These are phyloP conservation scores for Pseudozyma sp. DNA, from an alignment of 1,284 basidiomycete species.

Conservation along the genomic window DNA sequence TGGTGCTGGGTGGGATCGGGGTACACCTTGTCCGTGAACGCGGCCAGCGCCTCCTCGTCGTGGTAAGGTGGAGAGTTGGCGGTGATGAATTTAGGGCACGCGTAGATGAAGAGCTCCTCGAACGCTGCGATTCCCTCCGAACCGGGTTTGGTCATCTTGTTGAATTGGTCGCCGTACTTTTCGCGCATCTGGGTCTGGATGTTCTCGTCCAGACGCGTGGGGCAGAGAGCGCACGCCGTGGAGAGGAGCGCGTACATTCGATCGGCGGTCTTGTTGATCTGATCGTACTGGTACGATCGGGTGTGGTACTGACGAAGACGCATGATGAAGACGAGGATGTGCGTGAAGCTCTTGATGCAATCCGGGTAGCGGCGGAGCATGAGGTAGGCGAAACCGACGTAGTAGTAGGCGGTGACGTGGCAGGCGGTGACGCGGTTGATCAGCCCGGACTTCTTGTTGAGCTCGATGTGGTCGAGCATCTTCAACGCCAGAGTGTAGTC, in stretches of 20 bases:
- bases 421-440: slow-evolving; percentile 66
- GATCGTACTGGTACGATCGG: slow-evolving; percentile 94
- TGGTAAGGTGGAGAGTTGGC: slow-evolving; percentile 90
- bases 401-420: slow-evolving; percentile 91
- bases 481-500: slow-evolving; percentile 95
- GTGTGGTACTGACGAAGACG: slow-evolving; percentile 83
- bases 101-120: slow-evolving; percentile 92
- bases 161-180: slow-evolving; percentile 88
- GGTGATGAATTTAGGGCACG: slow-evolving; percentile 95
- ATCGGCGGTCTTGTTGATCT: slow-evolving; percentile 97
- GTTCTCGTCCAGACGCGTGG: slow-evolving; percentile 88
- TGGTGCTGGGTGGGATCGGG: slow-evolving; percentile 86
- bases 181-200: slow-evolving; percentile 93
- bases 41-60: slow-evolving; percentile 77
- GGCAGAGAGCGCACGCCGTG: slow-evolving; percentile 90
- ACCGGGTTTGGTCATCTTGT: slow-evolving; percentile 78
- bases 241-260: slow-evolving; percentile 96
- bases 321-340: slow-evolving; percentile 79
- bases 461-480: slow-evolving; percentile 91
- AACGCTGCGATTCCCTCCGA: slow-evolving; percentile 82
- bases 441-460: slow-evolving; percentile 62
- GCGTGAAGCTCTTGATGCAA: slow-evolving; percentile 90
- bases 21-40: slow-evolving; percentile 72
- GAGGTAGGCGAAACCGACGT: slow-evolving; percentile 95
- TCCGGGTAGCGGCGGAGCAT: slow-evolving; percentile 94